phyloP scores from a whole-genome alignment of 2,329 filamentous ascomycete species.

The Drechslerella coelobrocha region DNA sequence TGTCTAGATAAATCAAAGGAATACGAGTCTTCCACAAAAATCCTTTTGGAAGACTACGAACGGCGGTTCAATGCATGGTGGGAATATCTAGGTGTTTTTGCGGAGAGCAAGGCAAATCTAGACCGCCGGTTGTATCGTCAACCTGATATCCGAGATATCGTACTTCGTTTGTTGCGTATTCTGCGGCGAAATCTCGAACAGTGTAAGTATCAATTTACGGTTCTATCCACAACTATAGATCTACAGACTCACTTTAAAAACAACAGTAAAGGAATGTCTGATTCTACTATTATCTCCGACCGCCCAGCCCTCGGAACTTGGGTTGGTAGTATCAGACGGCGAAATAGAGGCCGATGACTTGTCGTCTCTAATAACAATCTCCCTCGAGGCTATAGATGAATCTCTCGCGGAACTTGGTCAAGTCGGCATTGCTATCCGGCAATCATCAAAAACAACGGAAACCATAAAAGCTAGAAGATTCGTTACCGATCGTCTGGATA shows the following conservation, averaged over 20 bases:
- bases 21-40: not conserved
- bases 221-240: no score
- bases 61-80: slow-evolving; percentile 7
- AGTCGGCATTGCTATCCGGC: slow-evolving; percentile 4
- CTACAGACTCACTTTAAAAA: not conserved
- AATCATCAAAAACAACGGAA: not conserved
- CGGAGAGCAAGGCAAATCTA: not conserved
- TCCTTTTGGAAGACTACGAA: not conserved
- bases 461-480: not conserved
- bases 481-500: not conserved
- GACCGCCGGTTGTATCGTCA: not conserved
- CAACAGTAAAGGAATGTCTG: not conserved
- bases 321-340: not conserved
- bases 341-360: not conserved
- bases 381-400: slow-evolving; percentile 4
- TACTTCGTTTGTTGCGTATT: slow-evolving; percentile 4
- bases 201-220: not conserved
- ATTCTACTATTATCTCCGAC: not conserved
- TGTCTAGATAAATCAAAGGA: not conserved
- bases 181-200: slow-evolving; percentile 1
- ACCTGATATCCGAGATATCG: slow-evolving; percentile 7
- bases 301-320: not conserved
- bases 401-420: slow-evolving; percentile 5
- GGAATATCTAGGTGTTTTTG: slow-evolving; percentile 10
- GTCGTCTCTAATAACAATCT: not conserved